Base-by-base conservation (phyloP, 805 yeast genomes). In the Priceomyces castillae region DNA sequence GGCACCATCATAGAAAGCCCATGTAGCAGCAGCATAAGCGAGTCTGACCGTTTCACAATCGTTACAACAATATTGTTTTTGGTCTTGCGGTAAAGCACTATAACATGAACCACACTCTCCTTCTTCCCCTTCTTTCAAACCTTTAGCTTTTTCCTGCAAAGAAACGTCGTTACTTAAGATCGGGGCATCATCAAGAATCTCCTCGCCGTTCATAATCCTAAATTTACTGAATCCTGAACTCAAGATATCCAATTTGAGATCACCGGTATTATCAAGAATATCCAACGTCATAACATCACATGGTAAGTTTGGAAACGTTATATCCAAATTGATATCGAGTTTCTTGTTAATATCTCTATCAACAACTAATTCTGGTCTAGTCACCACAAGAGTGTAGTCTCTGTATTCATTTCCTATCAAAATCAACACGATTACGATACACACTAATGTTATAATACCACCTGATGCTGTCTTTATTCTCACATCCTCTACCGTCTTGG, bases 401-500 rank as follows among this genome's bases (percentile, higher is more conserved):
- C 58, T 52, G 79, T 92, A 87, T 63, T 94, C 98, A 51, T 81
- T 81, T 23, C 82, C 46, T 39, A 90, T 67, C 47, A 94, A 71
- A 41, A 84, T 52, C 17, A 84, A 43, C 14, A 88, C 82, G 2
- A 86, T 71, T 4, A 80, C 40, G 2, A 80, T 56, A 56, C 97
- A 85, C 2, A 79, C 67, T 34, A 94, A 56, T 2, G 98, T 89
- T 56, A 94, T 86, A 20, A 89, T 55, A 2, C 97, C 99, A 41
- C 99, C 99, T 7, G 92, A 76, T 4, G 92, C 76, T 3, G 99
- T 94, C 49, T 86, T 81, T 47, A 94, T 80, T 40, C 87, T 78
- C 7, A 95, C 95, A 62, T 94, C 99, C 58, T 92, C 98, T 28
- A 88, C 90, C 4, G 97, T 87, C 65, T 90, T 92, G 22, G 95